Percentiles rank a stretch among this genome's conserved stretches.
Conservation (phyloP, 1,284 basidiomycete genomes). For the Pseudomicrostroma phylloplanum region DNA sequence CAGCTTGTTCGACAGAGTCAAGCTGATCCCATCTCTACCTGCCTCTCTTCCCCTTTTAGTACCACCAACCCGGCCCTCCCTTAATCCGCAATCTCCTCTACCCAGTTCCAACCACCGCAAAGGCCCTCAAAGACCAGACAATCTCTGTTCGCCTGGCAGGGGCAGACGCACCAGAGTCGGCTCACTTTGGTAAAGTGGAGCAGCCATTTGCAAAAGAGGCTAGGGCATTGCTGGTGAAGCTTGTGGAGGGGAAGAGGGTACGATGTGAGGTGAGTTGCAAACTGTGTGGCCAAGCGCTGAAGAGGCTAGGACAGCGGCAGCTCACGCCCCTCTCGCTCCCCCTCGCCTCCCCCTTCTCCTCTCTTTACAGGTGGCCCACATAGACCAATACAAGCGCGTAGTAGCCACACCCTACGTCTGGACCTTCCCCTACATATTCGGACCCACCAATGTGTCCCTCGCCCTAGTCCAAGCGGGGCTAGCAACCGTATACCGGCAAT, state of each 20-base stretch:
- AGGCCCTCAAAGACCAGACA: slow-evolving; percentile 26
- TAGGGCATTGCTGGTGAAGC: slow-evolving; percentile 29
- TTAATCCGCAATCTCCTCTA: slow-evolving; percentile 27
- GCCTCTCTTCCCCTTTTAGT: slow-evolving; percentile 7
- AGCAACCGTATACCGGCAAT: slow-evolving; percentile 42
- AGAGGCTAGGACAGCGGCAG: background rate
- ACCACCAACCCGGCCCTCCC: slow-evolving; percentile 39
- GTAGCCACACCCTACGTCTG: slow-evolving; percentile 47
- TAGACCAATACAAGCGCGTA: slow-evolving; percentile 48
- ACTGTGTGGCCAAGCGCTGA: background rate
- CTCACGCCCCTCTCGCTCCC: background rate
- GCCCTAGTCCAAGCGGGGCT: slow-evolving; percentile 40
- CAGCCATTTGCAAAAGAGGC: slow-evolving; percentile 49
- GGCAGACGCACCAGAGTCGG: slow-evolving; percentile 45
- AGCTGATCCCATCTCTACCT: too few relatives aligned
- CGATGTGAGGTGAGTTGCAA: slow-evolving; percentile 16
- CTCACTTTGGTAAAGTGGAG: slow-evolving; percentile 45
- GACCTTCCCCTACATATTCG: slow-evolving; percentile 40
- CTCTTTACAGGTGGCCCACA: slow-evolving; percentile 25
- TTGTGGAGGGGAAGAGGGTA: slow-evolving; percentile 20
- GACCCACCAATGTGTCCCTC: slow-evolving; percentile 44
- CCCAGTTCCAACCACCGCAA: slow-evolving; percentile 16
- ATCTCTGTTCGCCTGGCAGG: slow-evolving; percentile 45
- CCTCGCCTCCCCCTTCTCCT: slow-evolving; percentile 7
- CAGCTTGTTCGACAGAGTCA: too few relatives aligned